Percentiles rank a stretch among this genome's conserved stretches.
phyloP scores from a whole-genome alignment of 202 grass and related monocot genomes.

The Carex arenaria region DNA sequence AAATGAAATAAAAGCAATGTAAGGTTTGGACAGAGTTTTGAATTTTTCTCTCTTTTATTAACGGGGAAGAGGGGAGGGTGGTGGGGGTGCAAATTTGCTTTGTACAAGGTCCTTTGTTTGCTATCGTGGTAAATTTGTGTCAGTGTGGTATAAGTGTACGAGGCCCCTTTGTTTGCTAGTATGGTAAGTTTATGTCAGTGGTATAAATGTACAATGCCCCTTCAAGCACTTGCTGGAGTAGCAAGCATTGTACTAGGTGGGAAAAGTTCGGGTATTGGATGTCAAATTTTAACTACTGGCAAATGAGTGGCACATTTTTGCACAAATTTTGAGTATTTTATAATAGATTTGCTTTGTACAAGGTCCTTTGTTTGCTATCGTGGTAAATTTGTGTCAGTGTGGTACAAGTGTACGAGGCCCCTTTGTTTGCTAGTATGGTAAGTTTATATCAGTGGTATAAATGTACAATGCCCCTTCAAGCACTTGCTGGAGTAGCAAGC shows the following conservation, averaged over 20 bases:
- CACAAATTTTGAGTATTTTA: background rate
- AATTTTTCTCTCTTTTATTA: background rate
- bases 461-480: background rate
- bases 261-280: background rate
- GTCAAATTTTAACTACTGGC: background rate
- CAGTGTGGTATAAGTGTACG: background rate
- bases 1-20: background rate
- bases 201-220: background rate
- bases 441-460: background rate
- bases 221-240: background rate
- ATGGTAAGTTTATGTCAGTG: background rate
- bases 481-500: background rate
- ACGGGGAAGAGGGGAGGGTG: background rate
- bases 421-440: background rate
- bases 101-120: background rate
- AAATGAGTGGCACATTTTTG: background rate
- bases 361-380: background rate
- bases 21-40: background rate
- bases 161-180: background rate
- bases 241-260: background rate
- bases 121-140: background rate
- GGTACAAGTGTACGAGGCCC: background rate
- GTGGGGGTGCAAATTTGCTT: background rate
- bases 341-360: background rate
- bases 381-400: background rate